Base-by-base conservation (phyloP, 371 early-diverging fungal species). In the Mortierella sp. region DNA sequence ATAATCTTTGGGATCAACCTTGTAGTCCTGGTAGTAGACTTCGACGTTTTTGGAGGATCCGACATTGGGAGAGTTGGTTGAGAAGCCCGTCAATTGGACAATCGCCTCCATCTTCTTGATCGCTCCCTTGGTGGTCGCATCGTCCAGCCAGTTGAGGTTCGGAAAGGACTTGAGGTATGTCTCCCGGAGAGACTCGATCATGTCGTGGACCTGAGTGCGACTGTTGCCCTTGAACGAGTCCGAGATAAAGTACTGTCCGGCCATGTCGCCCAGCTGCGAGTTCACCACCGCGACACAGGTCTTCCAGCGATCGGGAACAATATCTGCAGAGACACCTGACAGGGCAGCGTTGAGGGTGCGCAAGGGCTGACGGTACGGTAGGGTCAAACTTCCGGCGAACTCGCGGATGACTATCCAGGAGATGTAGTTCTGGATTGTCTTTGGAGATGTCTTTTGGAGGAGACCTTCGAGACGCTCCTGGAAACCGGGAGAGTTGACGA, bases 171-270 rank as follows among this genome's bases (percentile, higher is more conserved):
- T 71, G 18, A 84, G 51, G 35, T 93, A 86, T 14, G 91, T 76
- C 38, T 82, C 78, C 16, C 88, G 65, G 75, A 93, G 88, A 29
- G 88, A 74, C 6, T 82, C 76, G 18, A 94, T 87, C 75, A 92
- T 88, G 14, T 79, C 71, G 29, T 87, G 76, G 14, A 87, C 80
- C n/a, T 86, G 84, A 6, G 85, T 74, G 46, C 88, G 83, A 29
- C 89, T 84, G 43, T 79, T 70, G 56, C 88, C 90, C 54, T 75
- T 75, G 63, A 92, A 92, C 3, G 84, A 70, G 51, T 78, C 76
- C 77, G 91, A 73, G 18, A 91, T 88, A 87, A 87, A 94, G 74
- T 90, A 93, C 32, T 93, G 90, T 0, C 93, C 93, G 0, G 90
- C 82, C 27, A 92, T 76, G 24, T 89, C 88, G 1, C 93, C 93